A percentile compares a stretch with the other conserved stretches of the same genome.
Evolutionary conservation across 768 basidiomycete genomes (phyloP).

Genomic region (Lactifluus echinatus): DNA sequence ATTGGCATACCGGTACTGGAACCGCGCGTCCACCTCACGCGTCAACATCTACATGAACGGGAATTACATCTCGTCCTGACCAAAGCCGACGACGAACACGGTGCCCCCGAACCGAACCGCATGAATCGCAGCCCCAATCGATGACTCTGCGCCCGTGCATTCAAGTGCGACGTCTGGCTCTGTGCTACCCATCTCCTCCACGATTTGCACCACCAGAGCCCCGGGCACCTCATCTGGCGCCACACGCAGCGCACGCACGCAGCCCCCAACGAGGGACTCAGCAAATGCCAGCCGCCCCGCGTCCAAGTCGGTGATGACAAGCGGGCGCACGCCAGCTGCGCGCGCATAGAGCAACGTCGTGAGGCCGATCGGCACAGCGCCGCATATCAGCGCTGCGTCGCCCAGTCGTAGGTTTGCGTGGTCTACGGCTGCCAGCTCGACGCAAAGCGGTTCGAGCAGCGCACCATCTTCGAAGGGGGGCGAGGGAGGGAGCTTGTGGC

Average conservation of each 20-base stretch:
- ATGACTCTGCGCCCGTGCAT: constrained; percentile 57
- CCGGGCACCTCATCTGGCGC: constrained; percentile 37
- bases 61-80: constrained; percentile 52
- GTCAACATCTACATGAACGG: constrained; percentile 67
- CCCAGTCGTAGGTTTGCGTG: constrained; percentile 57
- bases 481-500: constrained; percentile 53
- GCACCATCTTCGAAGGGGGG: constrained; percentile 62
- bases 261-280: constrained; percentile 37
- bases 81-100: constrained; percentile 64
- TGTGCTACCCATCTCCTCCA: constrained; percentile 39
- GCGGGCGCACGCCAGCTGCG: constrained; percentile 61
- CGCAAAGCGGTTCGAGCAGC: constrained; percentile 58
- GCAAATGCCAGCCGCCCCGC: constrained; percentile 60
- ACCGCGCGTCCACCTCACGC: constrained; percentile 60
- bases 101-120: constrained; percentile 50
- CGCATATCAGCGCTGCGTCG: constrained; percentile 54
- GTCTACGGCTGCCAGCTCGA: constrained; percentile 60
- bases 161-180: constrained; percentile 46
- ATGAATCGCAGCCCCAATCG: constrained; percentile 46
- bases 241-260: constrained; percentile 47
- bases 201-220: constrained; percentile 45
- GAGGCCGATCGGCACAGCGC: constrained; percentile 61
- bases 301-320: constrained; percentile 61
- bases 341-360: constrained; percentile 52
- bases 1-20: too few species aligned